A percentile compares a stretch with the other conserved stretches of the same genome.
Evolutionary conservation across 2,329 filamentous ascomycete genomes (phyloP).

Genomic region (Fusarium ramigenum): DNA sequence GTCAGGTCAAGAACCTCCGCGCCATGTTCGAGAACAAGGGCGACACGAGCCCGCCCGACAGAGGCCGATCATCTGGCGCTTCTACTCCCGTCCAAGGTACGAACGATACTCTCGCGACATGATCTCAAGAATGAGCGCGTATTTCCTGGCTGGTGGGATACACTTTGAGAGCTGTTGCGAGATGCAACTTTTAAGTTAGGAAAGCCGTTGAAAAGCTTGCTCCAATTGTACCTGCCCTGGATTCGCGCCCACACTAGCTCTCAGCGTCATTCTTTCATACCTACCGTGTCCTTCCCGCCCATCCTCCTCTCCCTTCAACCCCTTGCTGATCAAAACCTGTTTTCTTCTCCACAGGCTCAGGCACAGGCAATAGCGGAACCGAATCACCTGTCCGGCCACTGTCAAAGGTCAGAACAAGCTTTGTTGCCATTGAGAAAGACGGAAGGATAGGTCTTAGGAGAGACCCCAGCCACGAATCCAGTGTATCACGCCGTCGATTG

Average conservation of each 20-base stretch:
- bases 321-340: slow-evolving; percentile 37
- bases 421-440: slow-evolving; percentile 77
- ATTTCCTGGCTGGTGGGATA: slow-evolving; percentile 14
- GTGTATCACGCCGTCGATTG: slow-evolving; percentile 48
- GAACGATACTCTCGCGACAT: slow-evolving; percentile 21
- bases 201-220: slow-evolving; percentile 18
- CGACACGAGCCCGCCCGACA: slow-evolving; percentile 70
- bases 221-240: slow-evolving; percentile 27
- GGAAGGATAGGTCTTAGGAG: slow-evolving; percentile 63
- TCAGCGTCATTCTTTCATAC: slow-evolving; percentile 21
- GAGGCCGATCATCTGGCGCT: slow-evolving; percentile 73
- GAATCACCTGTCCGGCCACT: slow-evolving; percentile 69
- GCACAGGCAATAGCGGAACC: slow-evolving; percentile 46
- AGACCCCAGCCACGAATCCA: slow-evolving; percentile 52
- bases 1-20: slow-evolving; percentile 77
- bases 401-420: slow-evolving; percentile 79
- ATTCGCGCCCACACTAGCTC: slow-evolving; percentile 30
- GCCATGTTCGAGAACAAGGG: slow-evolving; percentile 83
- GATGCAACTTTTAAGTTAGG: slow-evolving; percentile 10
- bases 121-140: slow-evolving; percentile 9
- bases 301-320: slow-evolving; percentile 25
- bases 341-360: slow-evolving; percentile 37
- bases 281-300: slow-evolving; percentile 29
- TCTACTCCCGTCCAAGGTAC: slow-evolving; percentile 48
- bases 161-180: slow-evolving; percentile 15